Evolutionary conservation across 441 rosid species (phyloP).

Genomic region (Geranium incanum): DNA sequence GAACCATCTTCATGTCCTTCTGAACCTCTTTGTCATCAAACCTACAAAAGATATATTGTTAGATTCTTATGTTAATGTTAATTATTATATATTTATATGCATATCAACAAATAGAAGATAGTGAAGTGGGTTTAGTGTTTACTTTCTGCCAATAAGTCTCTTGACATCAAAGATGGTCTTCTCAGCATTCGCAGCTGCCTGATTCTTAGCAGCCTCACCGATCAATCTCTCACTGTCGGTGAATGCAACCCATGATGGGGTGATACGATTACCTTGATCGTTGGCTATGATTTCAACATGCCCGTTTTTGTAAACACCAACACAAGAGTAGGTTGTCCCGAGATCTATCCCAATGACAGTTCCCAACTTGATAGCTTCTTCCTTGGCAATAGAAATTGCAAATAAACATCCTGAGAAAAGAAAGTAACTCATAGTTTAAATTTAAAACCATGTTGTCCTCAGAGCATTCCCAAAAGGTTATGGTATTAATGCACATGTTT

Average conservation of each 20-base stretch:
- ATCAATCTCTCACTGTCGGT: slow-evolving; percentile 6
- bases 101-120: slow-evolving; percentile 38
- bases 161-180: slow-evolving; percentile 6
- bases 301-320: slow-evolving; percentile 95
- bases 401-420: neutral
- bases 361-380: neutral
- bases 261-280: slow-evolving; percentile 97
- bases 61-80: slow-evolving; percentile 49
- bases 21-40: slow-evolving; percentile 93
- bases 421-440: neutral
- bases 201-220: slow-evolving; percentile 2
- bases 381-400: neutral
- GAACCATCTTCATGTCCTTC: slow-evolving; percentile 81
- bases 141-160: slow-evolving; percentile 5
- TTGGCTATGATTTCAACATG: slow-evolving; percentile 97
- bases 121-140: neutral
- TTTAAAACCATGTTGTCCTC: neutral
- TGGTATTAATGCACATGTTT: neutral
- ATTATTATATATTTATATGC: slow-evolving; percentile 58
- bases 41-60: slow-evolving; percentile 30
- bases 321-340: slow-evolving; percentile 34
- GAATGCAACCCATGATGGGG: slow-evolving; percentile 22
- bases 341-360: slow-evolving; percentile 74
- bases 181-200: slow-evolving; percentile 3
- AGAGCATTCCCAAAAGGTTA: neutral